phyloP scores from a whole-genome alignment of 2,329 filamentous ascomycete genomes.

The Hypoxylon sp. region DNA sequence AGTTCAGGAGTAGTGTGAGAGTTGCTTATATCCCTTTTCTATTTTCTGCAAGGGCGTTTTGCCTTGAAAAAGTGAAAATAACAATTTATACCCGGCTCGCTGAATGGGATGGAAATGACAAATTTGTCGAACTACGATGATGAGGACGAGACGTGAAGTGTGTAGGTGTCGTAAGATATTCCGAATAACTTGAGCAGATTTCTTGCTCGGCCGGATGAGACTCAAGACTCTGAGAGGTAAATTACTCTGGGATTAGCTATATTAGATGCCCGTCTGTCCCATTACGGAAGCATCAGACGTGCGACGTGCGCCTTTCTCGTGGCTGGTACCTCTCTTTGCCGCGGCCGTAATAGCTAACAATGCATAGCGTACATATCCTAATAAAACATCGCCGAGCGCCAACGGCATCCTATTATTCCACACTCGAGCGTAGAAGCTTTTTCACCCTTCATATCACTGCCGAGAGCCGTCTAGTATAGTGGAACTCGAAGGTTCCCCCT shows the following conservation, averaged over 20 bases:
- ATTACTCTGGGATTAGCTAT: not conserved
- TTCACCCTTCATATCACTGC: not conserved
- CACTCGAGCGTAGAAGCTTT: not conserved
- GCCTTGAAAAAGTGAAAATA: not conserved
- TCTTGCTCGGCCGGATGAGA: not conserved
- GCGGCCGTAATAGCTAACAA: not conserved
- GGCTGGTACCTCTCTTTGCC: not conserved
- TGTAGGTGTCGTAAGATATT: slow-evolving; percentile 18
- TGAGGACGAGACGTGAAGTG: slow-evolving; percentile 3
- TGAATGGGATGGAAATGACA: not conserved
- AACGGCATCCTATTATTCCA: not conserved
- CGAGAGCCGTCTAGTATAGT: not conserved
- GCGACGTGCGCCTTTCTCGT: not conserved
- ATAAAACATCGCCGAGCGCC: not conserved
- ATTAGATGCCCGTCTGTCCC: not conserved
- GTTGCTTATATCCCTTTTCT: slow-evolving; percentile 38
- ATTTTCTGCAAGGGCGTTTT: slow-evolving; percentile 7
- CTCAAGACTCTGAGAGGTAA: not conserved
- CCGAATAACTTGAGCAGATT: not conserved
- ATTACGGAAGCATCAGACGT: not conserved
- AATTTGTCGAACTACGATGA: slow-evolving; percentile 13
- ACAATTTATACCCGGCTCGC: slow-evolving; percentile 29
- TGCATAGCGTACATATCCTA: not conserved
- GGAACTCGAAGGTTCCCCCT: slow-evolving; percentile 27
- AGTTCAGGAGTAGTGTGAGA: not conserved